These are phyloP conservation scores for Cladosporium halotolerans DNA, from an alignment of 2,329 filamentous ascomycete genomes.

Conservation along the genomic window DNA sequence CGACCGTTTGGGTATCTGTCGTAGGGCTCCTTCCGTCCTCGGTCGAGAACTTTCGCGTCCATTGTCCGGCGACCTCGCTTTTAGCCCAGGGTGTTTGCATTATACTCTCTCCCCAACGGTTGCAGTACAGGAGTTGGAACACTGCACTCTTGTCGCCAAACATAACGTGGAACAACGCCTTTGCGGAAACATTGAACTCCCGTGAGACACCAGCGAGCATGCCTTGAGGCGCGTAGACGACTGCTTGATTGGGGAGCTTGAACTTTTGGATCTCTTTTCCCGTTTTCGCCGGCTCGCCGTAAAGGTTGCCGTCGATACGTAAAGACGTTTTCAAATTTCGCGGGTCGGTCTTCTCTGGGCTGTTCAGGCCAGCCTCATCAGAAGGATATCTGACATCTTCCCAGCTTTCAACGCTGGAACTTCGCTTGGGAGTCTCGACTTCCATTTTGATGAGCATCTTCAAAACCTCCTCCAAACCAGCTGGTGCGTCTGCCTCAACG, in stretches of 20 bases:
- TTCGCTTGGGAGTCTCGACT: constrained; percentile 50
- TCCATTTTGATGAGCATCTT: constrained; percentile 70
- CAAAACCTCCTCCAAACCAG: constrained; percentile 63
- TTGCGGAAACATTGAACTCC: constrained; percentile 84
- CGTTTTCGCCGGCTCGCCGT: constrained; percentile 38
- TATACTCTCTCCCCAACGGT: constrained; percentile 69
- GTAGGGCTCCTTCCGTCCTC: constrained; percentile 38
- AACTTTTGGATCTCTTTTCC: constrained; percentile 59
- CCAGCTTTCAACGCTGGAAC: constrained; percentile 82
- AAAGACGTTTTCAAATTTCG: constrained; percentile 52
- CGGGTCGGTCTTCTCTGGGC: constrained; percentile 31
- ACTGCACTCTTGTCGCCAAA: constrained; percentile 95
- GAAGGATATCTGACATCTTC: constrained; percentile 61
- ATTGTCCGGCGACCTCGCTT: constrained; percentile 48
- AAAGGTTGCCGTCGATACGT: constrained; percentile 57
- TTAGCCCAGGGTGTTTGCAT: constrained; percentile 79
- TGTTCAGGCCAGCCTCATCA: constrained; percentile 39
- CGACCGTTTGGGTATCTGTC: constrained; percentile 78
- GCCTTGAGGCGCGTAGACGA: constrained; percentile 75
- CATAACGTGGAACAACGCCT: constrained; percentile 90
- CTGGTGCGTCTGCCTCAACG: constrained; percentile 63
- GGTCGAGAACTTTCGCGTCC: constrained; percentile 59
- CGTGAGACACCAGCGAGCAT: constrained; percentile 73
- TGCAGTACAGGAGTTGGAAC: constrained; percentile 84
- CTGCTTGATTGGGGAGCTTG: constrained; percentile 72